Base-by-base conservation (phyloP, 352 stramenopile genomes). In the Globisporangium alternatum region DNA sequence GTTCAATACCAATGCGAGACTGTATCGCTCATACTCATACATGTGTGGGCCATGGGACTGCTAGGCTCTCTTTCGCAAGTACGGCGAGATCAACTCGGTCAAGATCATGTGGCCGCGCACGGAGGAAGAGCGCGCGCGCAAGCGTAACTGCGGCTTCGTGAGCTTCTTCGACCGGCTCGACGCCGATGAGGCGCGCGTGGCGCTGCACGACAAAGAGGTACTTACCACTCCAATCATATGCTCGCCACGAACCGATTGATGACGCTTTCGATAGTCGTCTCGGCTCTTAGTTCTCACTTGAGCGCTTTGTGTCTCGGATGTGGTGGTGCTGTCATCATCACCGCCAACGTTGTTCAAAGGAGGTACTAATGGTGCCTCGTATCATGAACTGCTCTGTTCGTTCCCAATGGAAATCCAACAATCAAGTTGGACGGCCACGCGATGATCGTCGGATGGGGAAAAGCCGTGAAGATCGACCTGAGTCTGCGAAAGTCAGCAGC, bases 51-150 rank as follows among this genome's bases (percentile, higher is more conserved):
- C 1, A 13, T 22, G 31, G 28, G 17, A 13, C 8, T 21, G 60
- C 25, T 31, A 87, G 73, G 73, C 85, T 31, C 68, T 92, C 39
- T 98, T 98, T 81, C 70, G 80, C 49, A 76, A 83, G 63, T 98
- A 88, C 72, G 96, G 96, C 65, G 78, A 94, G 44, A 82, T 98
- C 31, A 93, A 97, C 78, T 98, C 90, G 41, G 84, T 99, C 44
- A 99, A 99, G 72, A 97, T 99, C 71, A 99, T 99, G 97, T 99
- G 96, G 96, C 96, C 97, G n/a, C 82, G 97, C 30, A 98, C 88
- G 0, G 84, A 97, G 43, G 95, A 98, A 70, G 97, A 99, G 73
- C 74, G 89, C 53, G 71, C 74, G 19, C 86, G 95, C 39, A 89
- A 85, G 52, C 81, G 94, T 13, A 98, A 98, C 68, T 96, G 88